Conservation (phyloP, 805 yeast genomes). For the Cyberlindnera subsufficiens region DNA sequence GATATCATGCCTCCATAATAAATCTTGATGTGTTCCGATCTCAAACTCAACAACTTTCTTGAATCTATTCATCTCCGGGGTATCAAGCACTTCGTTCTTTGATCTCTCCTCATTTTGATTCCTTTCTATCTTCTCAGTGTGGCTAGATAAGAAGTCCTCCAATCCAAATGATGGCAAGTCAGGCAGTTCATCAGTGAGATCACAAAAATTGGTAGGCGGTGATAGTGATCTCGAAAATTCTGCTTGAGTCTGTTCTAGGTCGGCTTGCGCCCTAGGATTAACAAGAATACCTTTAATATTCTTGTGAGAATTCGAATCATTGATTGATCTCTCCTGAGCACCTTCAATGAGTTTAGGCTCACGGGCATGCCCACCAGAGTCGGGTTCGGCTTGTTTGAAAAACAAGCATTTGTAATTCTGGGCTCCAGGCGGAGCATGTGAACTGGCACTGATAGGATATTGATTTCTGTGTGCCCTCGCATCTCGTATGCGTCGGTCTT, state of each 20-base stretch:
- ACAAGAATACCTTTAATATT: not conserved
- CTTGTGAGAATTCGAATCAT: too few species aligned
- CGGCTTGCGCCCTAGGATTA: not conserved
- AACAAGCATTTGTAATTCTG: too few species aligned
- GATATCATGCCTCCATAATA: slow-evolving; percentile 6
- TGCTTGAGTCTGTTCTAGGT: not conserved
- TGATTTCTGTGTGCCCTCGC: too few species aligned
- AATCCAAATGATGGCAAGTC: slow-evolving; percentile 4
- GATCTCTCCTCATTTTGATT: not conserved
- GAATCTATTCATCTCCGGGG: slow-evolving; percentile 3
- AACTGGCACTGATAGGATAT: too few species aligned
- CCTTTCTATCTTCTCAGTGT: not conserved
- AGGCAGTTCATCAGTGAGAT: not conserved
- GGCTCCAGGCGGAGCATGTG: too few species aligned
- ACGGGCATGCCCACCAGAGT: too few species aligned
- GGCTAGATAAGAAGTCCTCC: not conserved
- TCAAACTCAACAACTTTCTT: slow-evolving; percentile 7
- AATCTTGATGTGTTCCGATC: slow-evolving; percentile 9
- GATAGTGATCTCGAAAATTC: not conserved
- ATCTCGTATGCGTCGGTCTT: too few species aligned
- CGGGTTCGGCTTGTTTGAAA: too few species aligned
- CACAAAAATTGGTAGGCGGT: slow-evolving; percentile 4
- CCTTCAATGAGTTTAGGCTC: too few species aligned
- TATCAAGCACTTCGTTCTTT: not conserved
- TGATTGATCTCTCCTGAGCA: too few species aligned